Percentiles rank a stretch among this genome's conserved stretches.
Conservation (phyloP, 2,329 filamentous ascomycete species). For the Alternaria triticimaculans region DNA sequence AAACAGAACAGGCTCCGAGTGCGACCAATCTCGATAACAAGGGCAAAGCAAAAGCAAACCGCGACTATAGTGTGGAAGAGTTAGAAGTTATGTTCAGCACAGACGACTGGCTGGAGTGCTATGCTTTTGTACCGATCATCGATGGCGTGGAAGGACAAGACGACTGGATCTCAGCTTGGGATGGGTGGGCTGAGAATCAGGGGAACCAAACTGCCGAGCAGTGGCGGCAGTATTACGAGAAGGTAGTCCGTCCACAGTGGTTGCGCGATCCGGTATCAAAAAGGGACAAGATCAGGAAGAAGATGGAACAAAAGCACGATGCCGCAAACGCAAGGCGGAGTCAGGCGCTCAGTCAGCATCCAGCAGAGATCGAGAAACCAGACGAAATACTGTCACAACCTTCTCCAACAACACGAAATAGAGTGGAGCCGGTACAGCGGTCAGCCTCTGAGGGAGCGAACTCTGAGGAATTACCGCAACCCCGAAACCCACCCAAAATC, state of each 20-base stretch:
- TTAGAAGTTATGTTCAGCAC: slow-evolving; percentile 27
- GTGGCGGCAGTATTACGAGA: slow-evolving; percentile 46
- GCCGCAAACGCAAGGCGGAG: slow-evolving; percentile 4
- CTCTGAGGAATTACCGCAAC: slow-evolving; percentile 19
- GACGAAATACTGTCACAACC: not conserved
- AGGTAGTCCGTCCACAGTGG: slow-evolving; percentile 43
- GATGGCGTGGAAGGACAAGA: slow-evolving; percentile 5
- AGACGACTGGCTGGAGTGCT: slow-evolving; percentile 42
- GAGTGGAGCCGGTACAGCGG: not conserved
- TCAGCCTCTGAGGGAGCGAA: slow-evolving; percentile 12
- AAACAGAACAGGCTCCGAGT: not conserved
- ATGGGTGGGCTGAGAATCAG: slow-evolving; percentile 25
- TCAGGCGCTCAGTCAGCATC: slow-evolving; percentile 14
- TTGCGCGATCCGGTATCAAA: slow-evolving; percentile 31
- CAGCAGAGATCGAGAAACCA: slow-evolving; percentile 6
- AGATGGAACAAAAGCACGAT: slow-evolving; percentile 17
- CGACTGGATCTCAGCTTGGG: slow-evolving; percentile 31
- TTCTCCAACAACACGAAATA: not conserved
- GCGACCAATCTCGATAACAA: not conserved
- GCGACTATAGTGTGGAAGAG: slow-evolving; percentile 29
- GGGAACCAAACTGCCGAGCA: slow-evolving; percentile 34
- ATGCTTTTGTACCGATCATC: slow-evolving; percentile 37
- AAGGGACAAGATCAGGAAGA: slow-evolving; percentile 27
- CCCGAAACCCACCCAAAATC: not conserved
- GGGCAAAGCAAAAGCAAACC: slow-evolving; percentile 6